Evolutionary conservation across 2,329 filamentous ascomycete genomes (phyloP).

Genomic region (Sarocladium strictum): DNA sequence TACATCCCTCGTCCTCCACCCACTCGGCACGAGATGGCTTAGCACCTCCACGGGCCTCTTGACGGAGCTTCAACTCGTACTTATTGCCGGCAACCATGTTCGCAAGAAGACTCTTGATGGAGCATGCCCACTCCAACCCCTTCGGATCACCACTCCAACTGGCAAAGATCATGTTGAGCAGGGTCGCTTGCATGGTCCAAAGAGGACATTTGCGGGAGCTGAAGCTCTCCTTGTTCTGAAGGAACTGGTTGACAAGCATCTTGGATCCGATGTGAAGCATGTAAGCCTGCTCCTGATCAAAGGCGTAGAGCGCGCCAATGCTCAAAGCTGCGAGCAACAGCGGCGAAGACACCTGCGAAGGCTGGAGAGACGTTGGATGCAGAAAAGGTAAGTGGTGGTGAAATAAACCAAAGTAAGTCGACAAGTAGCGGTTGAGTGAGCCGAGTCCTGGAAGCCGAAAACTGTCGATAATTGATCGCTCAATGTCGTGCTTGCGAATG

Average conservation of each 20-base stretch:
- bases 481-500: conserved; percentile 73
- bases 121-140: conserved; percentile 96
- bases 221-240: conserved; percentile 98
- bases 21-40: conserved; percentile 80
- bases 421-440: conserved; percentile 84
- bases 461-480: conserved; percentile 77
- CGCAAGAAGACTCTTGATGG: conserved; percentile 93
- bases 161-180: conserved; percentile 98
- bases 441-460: conserved; percentile 80
- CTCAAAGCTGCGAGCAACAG: conserved; percentile 85
- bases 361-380: conserved; percentile 85
- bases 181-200: conserved; percentile 96
- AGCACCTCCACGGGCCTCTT: conserved; percentile 74
- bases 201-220: conserved; percentile 95
- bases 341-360: conserved; percentile 72
- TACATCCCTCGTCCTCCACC: conserved; percentile 94
- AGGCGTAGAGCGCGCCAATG: conserved; percentile 92
- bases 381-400: conserved; percentile 95
- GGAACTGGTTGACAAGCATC: conserved; percentile 91
- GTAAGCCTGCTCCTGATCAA: conserved; percentile 95
- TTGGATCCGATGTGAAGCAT: conserved; percentile 97
- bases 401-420: conserved; percentile 95
- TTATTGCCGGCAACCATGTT: conserved; percentile 98
- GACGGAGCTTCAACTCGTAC: conserved; percentile 90
- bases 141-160: conserved; percentile 99